Evolutionary conservation across 345 rosid genomes (phyloP).

Genomic region (Rhizophora mangle): DNA sequence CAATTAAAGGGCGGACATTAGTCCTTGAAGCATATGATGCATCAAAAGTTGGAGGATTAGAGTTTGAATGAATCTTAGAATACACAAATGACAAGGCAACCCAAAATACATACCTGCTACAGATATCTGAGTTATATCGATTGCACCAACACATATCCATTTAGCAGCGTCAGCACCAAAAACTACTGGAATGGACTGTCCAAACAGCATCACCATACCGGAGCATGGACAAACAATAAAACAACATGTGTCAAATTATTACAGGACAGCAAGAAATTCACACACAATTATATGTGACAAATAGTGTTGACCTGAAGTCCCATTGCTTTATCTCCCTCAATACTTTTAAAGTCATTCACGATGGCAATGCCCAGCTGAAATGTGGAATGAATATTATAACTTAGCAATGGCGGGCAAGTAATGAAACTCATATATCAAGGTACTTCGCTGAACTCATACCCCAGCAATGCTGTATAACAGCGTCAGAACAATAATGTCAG

Average conservation of each 20-base stretch:
- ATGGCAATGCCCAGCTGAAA: conserved; percentile 88
- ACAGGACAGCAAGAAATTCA: conserved; percentile 10
- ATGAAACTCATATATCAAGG: background rate
- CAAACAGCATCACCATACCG: conserved; percentile 12
- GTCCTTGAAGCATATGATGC: too few species aligned
- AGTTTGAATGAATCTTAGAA: background rate
- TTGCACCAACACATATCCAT: conserved; percentile 99
- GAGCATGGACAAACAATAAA: background rate
- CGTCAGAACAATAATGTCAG: conserved; percentile 86
- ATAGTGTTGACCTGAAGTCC: conserved; percentile 69
- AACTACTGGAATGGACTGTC: conserved; percentile 94
- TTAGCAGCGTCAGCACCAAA: conserved; percentile 97
- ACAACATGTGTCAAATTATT: background rate
- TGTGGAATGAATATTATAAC: conserved; percentile 16
- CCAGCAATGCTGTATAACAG: conserved; percentile 96
- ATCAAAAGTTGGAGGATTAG: background rate
- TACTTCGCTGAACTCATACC: conserved; percentile 35
- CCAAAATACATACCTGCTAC: conserved; percentile 60
- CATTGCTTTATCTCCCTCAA: conserved; percentile 93
- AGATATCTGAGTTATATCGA: conserved; percentile 88
- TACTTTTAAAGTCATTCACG: conserved; percentile 95
- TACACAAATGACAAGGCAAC: background rate
- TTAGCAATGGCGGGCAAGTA: background rate
- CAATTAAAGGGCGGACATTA: too few species aligned
- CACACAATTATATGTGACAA: background rate